These are phyloP conservation scores for Rhodotorula paludigena DNA, from an alignment of 768 basidiomycete species.

Conservation along the genomic window DNA sequence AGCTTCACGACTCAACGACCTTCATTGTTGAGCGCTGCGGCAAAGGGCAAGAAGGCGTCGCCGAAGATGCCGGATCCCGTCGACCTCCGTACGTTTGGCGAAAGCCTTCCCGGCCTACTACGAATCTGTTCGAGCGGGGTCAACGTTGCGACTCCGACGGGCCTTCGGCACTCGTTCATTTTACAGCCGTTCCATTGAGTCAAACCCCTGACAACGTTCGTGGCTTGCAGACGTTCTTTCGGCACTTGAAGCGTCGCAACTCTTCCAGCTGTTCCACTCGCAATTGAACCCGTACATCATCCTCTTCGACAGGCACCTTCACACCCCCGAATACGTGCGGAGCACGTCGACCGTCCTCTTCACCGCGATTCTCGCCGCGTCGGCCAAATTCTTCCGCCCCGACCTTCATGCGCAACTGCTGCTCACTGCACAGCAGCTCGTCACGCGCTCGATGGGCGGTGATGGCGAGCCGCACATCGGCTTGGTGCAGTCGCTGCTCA, in stretches of 20 bases:
- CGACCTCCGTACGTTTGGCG: constrained; percentile 19
- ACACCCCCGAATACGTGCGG: constrained; percentile 20
- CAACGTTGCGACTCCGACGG: too few species aligned
- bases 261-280: constrained; percentile 13
- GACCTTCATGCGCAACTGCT: constrained; percentile 22
- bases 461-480: constrained; percentile 13
- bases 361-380: constrained; percentile 31
- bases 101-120: too few species aligned
- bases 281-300: constrained; percentile 25
- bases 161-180: too few species aligned
- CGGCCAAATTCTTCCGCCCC: constrained; percentile 34
- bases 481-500: constrained; percentile 14
- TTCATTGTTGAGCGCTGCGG: neutral
- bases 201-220: neutral
- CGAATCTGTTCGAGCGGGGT: too few species aligned
- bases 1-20: neutral
- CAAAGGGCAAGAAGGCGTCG: neutral
- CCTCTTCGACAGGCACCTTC: constrained; percentile 19
- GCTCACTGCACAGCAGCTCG: constrained; percentile 17
- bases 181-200: neutral
- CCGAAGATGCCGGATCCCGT: constrained; percentile 17
- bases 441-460: constrained; percentile 11
- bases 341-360: constrained; percentile 27
- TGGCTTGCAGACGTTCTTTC: neutral
- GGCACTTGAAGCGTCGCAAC: constrained; percentile 1